phyloP scores from a whole-genome alignment of 1,139 yeast species.

The Chernovozyma sophiae-reginae region DNA sequence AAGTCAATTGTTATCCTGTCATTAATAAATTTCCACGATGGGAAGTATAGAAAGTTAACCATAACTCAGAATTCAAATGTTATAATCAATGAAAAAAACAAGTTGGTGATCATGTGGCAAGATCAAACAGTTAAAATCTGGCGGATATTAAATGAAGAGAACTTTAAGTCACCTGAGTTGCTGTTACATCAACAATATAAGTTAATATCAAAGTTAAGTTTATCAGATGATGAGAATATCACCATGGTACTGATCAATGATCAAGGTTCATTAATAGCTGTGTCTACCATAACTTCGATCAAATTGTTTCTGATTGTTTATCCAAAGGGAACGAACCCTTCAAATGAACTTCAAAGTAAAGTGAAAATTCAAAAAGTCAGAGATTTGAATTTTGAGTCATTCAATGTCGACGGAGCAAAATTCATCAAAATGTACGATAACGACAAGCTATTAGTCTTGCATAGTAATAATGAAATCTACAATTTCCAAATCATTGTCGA shows the following conservation, averaged over 20 bases:
- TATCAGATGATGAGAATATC: conserved; percentile 80
- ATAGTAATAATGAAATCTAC: conserved; percentile 64
- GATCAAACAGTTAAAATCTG: conserved; percentile 82
- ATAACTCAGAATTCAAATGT: conserved; percentile 64
- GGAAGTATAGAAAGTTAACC: conserved; percentile 69
- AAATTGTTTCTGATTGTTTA: conserved; percentile 59
- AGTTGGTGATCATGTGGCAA: conserved; percentile 70
- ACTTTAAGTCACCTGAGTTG: conserved; percentile 10
- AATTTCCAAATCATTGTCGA: conserved; percentile 38
- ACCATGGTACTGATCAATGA: conserved; percentile 64
- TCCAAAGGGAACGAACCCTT: too few relatives aligned
- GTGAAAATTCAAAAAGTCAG: not conserved
- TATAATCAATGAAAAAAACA: conserved; percentile 41
- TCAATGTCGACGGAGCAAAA: conserved; percentile 57
- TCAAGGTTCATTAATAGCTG: conserved; percentile 64
- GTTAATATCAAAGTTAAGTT: conserved; percentile 60
- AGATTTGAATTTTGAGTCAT: conserved; percentile 43
- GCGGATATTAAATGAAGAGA: conserved; percentile 45
- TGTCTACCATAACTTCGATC: conserved; percentile 65
- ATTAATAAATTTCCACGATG: conserved; percentile 63
- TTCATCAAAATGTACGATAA: conserved; percentile 35
- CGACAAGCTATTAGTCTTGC: conserved; percentile 49
- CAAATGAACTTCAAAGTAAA: not conserved
- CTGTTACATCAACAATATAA: conserved; percentile 29
- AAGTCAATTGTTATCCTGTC: conserved; percentile 72